A percentile compares a stretch with the other conserved stretches of the same genome.
Evolutionary conservation across 768 basidiomycete species (phyloP).

Genomic region (Fomitopsis serialis): DNA sequence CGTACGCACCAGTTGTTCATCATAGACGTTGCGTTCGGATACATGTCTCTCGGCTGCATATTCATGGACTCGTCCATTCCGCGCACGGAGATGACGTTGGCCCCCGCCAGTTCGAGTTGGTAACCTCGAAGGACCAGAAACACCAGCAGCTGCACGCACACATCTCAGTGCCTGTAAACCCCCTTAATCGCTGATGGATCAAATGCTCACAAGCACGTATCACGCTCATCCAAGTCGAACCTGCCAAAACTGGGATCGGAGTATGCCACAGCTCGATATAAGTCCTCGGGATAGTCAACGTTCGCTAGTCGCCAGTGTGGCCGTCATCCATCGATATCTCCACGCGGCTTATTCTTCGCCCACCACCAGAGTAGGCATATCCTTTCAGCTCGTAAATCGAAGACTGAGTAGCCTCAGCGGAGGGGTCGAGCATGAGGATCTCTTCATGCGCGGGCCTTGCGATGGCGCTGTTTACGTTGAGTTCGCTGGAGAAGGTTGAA

Average conservation of each 20-base stretch:
- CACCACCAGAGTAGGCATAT: conserved; percentile 61
- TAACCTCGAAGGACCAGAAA: conserved; percentile 45
- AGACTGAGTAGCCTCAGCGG: conserved; percentile 1
- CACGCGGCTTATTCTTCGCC: conserved; percentile 50
- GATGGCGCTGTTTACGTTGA: conserved; percentile 55
- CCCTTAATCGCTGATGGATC: neutral
- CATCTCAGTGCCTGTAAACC: neutral
- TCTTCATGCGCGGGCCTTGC: conserved; percentile 54
- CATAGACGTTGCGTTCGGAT: conserved; percentile 54
- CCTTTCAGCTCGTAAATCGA: conserved; percentile 39
- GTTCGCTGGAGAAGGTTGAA: conserved; percentile 36
- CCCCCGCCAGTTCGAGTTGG: conserved; percentile 27
- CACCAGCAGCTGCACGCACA: conserved; percentile 55
- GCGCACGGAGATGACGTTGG: conserved; percentile 40
- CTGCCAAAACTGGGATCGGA: conserved; percentile 40
- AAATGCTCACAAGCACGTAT: conserved; percentile 39
- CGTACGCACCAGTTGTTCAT: conserved; percentile 42
- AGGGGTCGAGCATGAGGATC: conserved; percentile 19
- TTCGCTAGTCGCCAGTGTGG: conserved; percentile 38
- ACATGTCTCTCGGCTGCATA: conserved; percentile 51
- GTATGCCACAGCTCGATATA: conserved; percentile 34
- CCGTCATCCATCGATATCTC: conserved; percentile 56
- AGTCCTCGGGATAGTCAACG: conserved; percentile 48
- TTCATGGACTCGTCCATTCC: conserved; percentile 50
- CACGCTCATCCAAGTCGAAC: conserved; percentile 41